Evolutionary conservation across 2,329 filamentous ascomycete species (phyloP).

Genomic region (Aspergillus sojae): DNA sequence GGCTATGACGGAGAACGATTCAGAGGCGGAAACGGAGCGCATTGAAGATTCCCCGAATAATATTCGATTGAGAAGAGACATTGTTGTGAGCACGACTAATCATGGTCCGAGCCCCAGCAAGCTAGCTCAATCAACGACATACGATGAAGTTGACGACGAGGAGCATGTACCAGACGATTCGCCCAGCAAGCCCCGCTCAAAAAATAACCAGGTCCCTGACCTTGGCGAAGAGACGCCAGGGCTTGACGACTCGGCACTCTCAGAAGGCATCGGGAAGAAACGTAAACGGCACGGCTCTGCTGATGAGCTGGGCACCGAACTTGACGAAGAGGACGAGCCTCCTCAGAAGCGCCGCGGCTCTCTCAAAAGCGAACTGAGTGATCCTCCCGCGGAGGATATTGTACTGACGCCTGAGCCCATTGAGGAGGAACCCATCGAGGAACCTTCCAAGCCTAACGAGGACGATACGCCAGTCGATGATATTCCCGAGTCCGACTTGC

Average conservation of each 20-base stretch:
- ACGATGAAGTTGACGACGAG: constrained; percentile 53
- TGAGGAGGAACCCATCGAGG: constrained; percentile 38
- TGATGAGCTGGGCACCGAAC: constrained; percentile 39
- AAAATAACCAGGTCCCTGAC: constrained; percentile 33
- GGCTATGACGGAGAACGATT: constrained; percentile 62
- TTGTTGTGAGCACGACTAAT: constrained; percentile 61
- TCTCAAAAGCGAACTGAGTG: constrained; percentile 39
- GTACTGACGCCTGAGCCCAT: constrained; percentile 38
- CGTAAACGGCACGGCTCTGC: constrained; percentile 42
- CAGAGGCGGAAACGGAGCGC: constrained; percentile 92
- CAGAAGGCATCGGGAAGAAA: constrained; percentile 42
- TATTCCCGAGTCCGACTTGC: constrained; percentile 34
- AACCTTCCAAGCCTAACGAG: constrained; percentile 31
- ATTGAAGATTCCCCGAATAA: constrained; percentile 84
- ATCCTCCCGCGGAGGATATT: constrained; percentile 37
- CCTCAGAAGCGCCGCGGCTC: constrained; percentile 46
- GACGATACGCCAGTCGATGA: constrained; percentile 38
- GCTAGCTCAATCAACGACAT: constrained; percentile 62
- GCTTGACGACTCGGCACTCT: constrained; percentile 31
- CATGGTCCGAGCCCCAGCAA: constrained; percentile 75
- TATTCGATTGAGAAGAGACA: constrained; percentile 60
- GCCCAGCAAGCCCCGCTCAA: constrained; percentile 42
- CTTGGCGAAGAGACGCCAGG: constrained; percentile 25
- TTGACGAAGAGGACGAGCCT: constrained; percentile 44
- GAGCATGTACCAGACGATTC: constrained; percentile 46